Percentiles rank a stretch among this genome's conserved stretches.
Evolutionary conservation across 352 stramenopile genomes (phyloP).

Genomic region (Pythium rhizo-oryzae): DNA sequence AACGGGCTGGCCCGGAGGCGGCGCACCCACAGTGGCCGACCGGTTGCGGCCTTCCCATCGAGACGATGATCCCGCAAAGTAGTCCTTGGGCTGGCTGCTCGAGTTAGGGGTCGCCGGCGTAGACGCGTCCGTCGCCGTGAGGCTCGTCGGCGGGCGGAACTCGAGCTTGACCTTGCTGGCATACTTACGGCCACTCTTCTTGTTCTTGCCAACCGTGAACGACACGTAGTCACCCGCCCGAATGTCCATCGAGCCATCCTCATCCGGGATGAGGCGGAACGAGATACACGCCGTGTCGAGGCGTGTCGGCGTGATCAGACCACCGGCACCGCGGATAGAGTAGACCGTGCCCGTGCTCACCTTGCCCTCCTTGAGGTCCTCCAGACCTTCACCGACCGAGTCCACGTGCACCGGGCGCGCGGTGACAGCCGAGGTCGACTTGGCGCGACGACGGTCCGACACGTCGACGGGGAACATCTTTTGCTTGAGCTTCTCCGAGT

Average conservation of each 20-base stretch:
- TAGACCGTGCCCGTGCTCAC: slow-evolving; percentile 88
- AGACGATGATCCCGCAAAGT: slow-evolving; percentile 29
- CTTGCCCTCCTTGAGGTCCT: slow-evolving; percentile 84
- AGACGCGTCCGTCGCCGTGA: slow-evolving; percentile 27
- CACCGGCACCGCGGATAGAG: slow-evolving; percentile 83
- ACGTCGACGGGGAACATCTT: slow-evolving; percentile 89
- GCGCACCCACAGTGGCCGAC: slow-evolving; percentile 32
- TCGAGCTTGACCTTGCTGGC: slow-evolving; percentile 89
- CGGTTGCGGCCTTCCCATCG: slow-evolving; percentile 36
- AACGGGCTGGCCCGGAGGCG: slow-evolving; percentile 13
- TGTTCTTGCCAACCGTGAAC: slow-evolving; percentile 91
- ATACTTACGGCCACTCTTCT: slow-evolving; percentile 89
- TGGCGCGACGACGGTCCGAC: slow-evolving; percentile 72
- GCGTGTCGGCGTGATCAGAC: slow-evolving; percentile 82
- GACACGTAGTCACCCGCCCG: slow-evolving; percentile 86
- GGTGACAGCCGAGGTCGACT: slow-evolving; percentile 74
- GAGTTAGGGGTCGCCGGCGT: slow-evolving; percentile 4
- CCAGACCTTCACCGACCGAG: slow-evolving; percentile 78
- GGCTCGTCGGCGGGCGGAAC: slow-evolving; percentile 72
- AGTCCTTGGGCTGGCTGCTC: slow-evolving; percentile 29
- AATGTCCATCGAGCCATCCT: slow-evolving; percentile 87
- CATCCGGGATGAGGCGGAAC: slow-evolving; percentile 87
- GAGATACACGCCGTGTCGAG: slow-evolving; percentile 86
- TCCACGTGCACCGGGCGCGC: slow-evolving; percentile 78
- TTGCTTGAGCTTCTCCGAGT: slow-evolving; percentile 88